Evolutionary conservation across 1,139 yeast genomes (phyloP), one percentile per base, ranked within the genome.

Genomic region (Candida tunisiensis): DNA sequence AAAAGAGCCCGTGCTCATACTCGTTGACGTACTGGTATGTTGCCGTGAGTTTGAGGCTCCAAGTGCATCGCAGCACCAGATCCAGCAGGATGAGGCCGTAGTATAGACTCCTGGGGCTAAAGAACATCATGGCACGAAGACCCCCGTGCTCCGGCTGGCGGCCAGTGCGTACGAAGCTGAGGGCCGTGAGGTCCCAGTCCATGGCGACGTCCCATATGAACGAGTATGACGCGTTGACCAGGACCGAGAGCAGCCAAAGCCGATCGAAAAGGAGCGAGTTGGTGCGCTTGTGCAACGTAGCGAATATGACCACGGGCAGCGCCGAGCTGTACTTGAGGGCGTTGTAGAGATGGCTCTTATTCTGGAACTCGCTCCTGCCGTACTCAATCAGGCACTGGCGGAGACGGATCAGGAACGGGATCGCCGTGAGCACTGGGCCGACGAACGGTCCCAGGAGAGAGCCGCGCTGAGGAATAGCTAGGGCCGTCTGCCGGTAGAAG

Each of bases 151-250:
- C 30, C 20, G 30, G 26, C 14, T 27, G 13, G 22, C 22, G 14
- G 23, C 27, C 16, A 27, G 15, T 23, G 43, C 37, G 18, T 44
- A 31, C 13, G 16, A 14, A 58, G 16, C 15, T 8, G 20, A 15
- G 11, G 15, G 13, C 16, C 32, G 57, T 60, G 36, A 69, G 61
- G 16, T 24, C 26, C 95, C 95, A 85, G 54, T 85, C 96, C 64
- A 70, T 70, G 29, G 65, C 66, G 16, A 83, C 55, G 48, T 85
- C 96, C 96, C 96, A 85, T 30, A 73, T 55, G 39, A 78, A 78
- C 9, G 92, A 65, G 44, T 78, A 85, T 1, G 68, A 44, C 0
- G 94, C 74, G 46, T 78, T 80, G 25, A 79, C 36, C 4, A 73
- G 49, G 8, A 70, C 60, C 1, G 63, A 47, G 0, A 67, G 27